These are phyloP conservation scores for Coemansia sp. DNA, from an alignment of 192 early-diverging fungal species.

Conservation along the genomic window DNA sequence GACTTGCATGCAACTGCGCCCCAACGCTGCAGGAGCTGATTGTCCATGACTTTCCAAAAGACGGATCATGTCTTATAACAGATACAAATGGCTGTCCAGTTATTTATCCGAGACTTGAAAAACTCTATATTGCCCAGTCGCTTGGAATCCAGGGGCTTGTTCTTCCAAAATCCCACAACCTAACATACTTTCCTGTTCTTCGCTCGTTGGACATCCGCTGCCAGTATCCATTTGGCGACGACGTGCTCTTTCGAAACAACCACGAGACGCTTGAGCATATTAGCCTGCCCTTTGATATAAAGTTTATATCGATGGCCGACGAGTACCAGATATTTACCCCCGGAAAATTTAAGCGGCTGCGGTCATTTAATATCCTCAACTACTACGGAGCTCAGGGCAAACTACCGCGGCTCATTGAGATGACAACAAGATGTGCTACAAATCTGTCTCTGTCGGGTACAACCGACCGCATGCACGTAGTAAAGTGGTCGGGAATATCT, in stretches of 20 bases:
- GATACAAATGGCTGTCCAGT: background rate
- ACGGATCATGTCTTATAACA: background rate
- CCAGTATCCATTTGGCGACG: conserved; percentile 8
- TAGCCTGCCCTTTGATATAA: background rate
- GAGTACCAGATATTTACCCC: background rate
- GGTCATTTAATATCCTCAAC: too few relatives aligned
- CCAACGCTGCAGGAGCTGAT: background rate
- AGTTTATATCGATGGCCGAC: background rate
- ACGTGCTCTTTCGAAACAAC: background rate
- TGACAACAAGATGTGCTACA: too few relatives aligned
- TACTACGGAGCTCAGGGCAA: too few relatives aligned
- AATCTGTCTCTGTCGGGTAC: too few relatives aligned
- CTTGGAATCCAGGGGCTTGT: background rate
- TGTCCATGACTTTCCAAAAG: conserved; percentile 3
- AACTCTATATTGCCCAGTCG: background rate
- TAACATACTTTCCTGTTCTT: background rate
- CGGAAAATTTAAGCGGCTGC: background rate
- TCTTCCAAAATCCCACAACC: background rate
- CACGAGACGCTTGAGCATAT: conserved; percentile 2
- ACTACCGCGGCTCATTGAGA: too few relatives aligned
- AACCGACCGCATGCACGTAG: too few relatives aligned
- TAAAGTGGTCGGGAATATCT: too few relatives aligned
- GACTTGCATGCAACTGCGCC: background rate
- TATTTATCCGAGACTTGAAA: background rate
- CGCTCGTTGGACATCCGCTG: conserved; percentile 1